Conservation (phyloP, 2,329 filamentous ascomycete species). For the Blastomyces parvus region DNA sequence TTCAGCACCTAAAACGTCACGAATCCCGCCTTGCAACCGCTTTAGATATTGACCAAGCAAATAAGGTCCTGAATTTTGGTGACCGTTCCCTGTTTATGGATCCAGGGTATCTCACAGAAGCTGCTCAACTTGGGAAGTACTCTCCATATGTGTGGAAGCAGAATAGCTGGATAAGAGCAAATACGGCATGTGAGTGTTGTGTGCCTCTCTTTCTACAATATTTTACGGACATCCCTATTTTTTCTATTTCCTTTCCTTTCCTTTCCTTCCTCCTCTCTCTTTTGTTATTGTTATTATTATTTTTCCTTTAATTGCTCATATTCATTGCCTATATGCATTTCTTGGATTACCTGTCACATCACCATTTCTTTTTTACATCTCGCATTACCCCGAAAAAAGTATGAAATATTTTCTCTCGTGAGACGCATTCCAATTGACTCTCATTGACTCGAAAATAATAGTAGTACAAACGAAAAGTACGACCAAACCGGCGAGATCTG, state of each 20-base stretch:
- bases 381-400: neutral
- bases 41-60: slow-evolving; percentile 63
- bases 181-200: slow-evolving; percentile 27
- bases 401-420: neutral
- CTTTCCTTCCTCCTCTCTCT: neutral
- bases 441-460: slow-evolving; percentile 14
- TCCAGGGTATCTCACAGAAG: neutral
- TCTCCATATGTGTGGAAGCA: slow-evolving; percentile 1
- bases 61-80: slow-evolving; percentile 54
- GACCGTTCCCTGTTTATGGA: slow-evolving; percentile 4
- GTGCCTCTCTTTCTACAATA: neutral
- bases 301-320: neutral
- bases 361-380: neutral
- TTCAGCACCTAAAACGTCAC: slow-evolving; percentile 59
- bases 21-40: slow-evolving; percentile 68
- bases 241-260: neutral
- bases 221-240: neutral
- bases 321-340: neutral
- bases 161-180: slow-evolving; percentile 21
- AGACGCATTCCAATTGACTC: slow-evolving; percentile 12
- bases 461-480: slow-evolving; percentile 20
- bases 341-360: neutral
- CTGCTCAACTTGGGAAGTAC: neutral
- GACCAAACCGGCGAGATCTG: slow-evolving; percentile 25
- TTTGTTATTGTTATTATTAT: neutral